Percentiles rank a stretch among this genome's conserved stretches.
Conservation (phyloP, 208 protist genomes). For the Vickermania ingenoplastis region DNA sequence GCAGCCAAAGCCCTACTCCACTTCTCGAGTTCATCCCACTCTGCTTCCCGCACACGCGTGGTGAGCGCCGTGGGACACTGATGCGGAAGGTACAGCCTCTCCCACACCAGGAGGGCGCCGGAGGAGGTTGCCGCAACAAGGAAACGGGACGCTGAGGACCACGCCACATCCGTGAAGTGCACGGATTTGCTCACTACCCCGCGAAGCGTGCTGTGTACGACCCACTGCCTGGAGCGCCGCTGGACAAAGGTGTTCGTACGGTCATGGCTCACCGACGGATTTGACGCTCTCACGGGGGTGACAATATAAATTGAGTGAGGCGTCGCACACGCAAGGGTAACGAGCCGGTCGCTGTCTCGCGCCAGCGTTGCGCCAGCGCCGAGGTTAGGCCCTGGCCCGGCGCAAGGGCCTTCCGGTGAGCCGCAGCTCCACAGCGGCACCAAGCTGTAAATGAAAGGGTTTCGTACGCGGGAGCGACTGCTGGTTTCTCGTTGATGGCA, state of each 20-base stretch:
- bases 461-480: neutral
- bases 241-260: too few relatives aligned
- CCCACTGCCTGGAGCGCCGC: too few relatives aligned
- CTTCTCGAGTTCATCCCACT: too few relatives aligned
- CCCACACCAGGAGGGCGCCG: conserved; percentile 15
- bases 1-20: too few relatives aligned
- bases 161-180: conserved; percentile 9
- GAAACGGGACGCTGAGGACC: conserved; percentile 14
- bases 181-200: too few relatives aligned
- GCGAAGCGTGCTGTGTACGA: too few relatives aligned
- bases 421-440: neutral
- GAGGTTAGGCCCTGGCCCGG: neutral
- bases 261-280: too few relatives aligned
- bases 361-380: too few relatives aligned
- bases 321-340: neutral
- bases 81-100: neutral
- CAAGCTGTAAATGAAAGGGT: neutral
- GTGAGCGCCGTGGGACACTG: too few relatives aligned
- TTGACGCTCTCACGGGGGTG: too few relatives aligned
- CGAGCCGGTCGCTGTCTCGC: neutral
- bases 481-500: neutral
- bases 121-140: conserved; percentile 11
- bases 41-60: too few relatives aligned
- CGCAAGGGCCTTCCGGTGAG: neutral
- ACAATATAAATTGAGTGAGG: neutral